A percentile compares a stretch with the other conserved stretches of the same genome.
phyloP scores from a whole-genome alignment of 2,329 filamentous ascomycete species.

The Capronia epimyces region DNA sequence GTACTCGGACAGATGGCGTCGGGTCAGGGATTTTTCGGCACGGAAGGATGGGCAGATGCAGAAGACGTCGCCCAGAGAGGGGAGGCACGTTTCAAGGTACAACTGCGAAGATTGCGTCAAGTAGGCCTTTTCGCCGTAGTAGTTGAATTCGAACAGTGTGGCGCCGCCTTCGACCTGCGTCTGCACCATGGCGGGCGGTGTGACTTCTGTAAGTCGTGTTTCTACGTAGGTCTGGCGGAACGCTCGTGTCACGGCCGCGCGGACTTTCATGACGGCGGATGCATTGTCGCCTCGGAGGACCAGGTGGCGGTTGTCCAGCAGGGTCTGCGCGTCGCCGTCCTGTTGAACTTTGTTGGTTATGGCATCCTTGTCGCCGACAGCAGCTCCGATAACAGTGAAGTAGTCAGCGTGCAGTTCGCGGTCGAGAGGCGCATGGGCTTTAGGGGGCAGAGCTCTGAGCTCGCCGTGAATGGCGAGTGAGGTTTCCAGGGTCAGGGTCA shows the following conservation, averaged over 20 bases:
- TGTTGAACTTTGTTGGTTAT: conserved; percentile 76
- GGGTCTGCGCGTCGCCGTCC: conserved; percentile 63
- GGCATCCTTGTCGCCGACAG: conserved; percentile 80
- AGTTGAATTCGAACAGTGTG: conserved; percentile 82
- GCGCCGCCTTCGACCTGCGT: conserved; percentile 91
- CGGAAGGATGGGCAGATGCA: conserved; percentile 99
- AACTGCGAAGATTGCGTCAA: conserved; percentile 95
- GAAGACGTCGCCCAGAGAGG: conserved; percentile 88
- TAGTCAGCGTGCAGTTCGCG: conserved; percentile 88
- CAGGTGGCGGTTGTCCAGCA: conserved; percentile 78
- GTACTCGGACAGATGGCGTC: conserved; percentile 92
- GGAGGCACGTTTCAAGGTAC: conserved; percentile 91
- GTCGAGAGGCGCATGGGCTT: conserved; percentile 71
- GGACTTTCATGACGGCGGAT: conserved; percentile 81
- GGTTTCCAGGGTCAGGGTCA: conserved; percentile 81
- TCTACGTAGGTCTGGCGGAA: conserved; percentile 77
- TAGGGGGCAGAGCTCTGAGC: conserved; percentile 72
- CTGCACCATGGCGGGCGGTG: conserved; percentile 84
- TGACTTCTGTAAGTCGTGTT: conserved; percentile 72
- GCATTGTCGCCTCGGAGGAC: conserved; percentile 78
- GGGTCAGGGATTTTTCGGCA: conserved; percentile 90
- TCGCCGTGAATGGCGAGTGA: conserved; percentile 78
- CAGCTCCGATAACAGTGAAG: conserved; percentile 72
- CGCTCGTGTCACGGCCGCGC: conserved; percentile 71
- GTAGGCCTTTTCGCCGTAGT: conserved; percentile 86